Base-by-base conservation (phyloP, 768 basidiomycete genomes). In the Boletus pseudopeckii region DNA sequence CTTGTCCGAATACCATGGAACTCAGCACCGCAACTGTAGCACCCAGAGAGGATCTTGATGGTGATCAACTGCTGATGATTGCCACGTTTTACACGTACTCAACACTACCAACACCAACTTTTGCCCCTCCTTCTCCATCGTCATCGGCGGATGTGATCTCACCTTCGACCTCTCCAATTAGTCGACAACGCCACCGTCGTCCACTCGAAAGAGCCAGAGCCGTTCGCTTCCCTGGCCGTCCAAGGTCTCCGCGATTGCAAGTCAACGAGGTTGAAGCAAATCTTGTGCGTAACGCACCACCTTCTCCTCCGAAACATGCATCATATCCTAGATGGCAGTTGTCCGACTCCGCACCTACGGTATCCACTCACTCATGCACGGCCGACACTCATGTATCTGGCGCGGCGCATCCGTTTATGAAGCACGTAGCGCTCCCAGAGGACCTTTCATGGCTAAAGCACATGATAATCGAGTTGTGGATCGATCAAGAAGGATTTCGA, bases 401-500 rank as follows among this genome's bases (percentile, higher is more conserved):
- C 26, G 18, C 38, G 46, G 43, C 53, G 45, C 49, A 57, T 54
- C 47, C 56, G 39, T 49, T 39, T 36, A 30, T 56, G 54, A 57
- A 54, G 39, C 48, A 56, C 17, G 50, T 59, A 7, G 54, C 46
- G n/a, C 71, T 75, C 26, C 78, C 76, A 0, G 56, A 64, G 26
- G 67, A 75, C 38, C 66, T 82, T 3, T 62, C 68, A 4, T 87
- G 85, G 84, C 74, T 88, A 11, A 74, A 77, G 57, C 73, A 75
- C 38, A 72, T 76, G 28, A 71, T 70, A 38, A 67, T 92, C 30
- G 81, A 87, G 52, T 71, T 92, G 33, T 79, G 83, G 67, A 84
- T 93, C 24, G 92, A 92, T 64, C 92, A 93, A 66, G 92, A 92
- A 71, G 86, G 88, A 4, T 90, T 90, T 61, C 81, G 90, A 24